Conservation (phyloP, 2,329 filamentous ascomycete genomes). For the Colletotrichum noveboracense region DNA sequence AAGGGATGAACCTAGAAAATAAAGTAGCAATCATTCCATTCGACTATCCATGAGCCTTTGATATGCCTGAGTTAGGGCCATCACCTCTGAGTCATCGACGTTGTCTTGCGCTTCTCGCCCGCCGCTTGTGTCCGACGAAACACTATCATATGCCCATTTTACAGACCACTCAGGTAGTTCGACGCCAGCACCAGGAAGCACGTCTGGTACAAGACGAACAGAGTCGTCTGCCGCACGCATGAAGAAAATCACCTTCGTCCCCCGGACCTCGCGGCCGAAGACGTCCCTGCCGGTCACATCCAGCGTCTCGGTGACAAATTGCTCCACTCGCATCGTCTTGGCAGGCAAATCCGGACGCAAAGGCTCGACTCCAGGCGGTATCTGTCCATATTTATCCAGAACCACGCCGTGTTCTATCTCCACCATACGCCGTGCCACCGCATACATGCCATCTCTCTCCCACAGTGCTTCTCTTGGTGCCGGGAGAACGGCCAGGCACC, state of each 20-base stretch:
- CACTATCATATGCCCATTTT: background rate
- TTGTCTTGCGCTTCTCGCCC: background rate
- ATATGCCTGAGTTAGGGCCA: background rate
- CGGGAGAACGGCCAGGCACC: slow-evolving; percentile 26
- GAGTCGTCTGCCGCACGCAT: background rate
- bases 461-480: slow-evolving; percentile 24
- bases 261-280: background rate
- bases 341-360: background rate
- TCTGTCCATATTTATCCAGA: background rate
- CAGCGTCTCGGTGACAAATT: background rate
- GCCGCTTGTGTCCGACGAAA: background rate
- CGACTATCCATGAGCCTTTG: background rate
- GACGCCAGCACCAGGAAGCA: background rate
- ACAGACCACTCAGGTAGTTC: background rate
- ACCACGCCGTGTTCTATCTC: slow-evolving; percentile 15
- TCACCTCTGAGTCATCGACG: background rate
- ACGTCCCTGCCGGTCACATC: background rate
- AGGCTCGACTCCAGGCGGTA: background rate
- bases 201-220: background rate
- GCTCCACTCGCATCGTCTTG: background rate
- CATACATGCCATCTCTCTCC: slow-evolving; percentile 9
- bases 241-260: background rate
- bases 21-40: background rate
- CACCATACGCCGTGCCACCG: background rate
- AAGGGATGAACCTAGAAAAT: background rate